Conservation (phyloP, 768 basidiomycete species). For the Fomitopsis serialis region DNA sequence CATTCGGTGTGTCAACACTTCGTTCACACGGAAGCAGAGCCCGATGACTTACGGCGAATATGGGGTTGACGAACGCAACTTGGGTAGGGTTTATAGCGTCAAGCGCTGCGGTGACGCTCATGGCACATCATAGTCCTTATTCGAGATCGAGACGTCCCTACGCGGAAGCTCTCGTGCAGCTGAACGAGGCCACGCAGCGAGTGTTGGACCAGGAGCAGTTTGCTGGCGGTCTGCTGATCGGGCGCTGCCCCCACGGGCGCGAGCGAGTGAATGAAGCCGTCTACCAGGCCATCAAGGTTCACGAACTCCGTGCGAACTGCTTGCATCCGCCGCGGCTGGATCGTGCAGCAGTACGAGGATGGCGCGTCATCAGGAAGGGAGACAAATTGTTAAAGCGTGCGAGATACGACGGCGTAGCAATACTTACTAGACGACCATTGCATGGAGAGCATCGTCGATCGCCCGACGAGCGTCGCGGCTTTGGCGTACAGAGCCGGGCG, state of each 20-base stretch:
- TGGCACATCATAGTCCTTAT: constrained; percentile 15
- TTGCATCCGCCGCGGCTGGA: constrained; percentile 1
- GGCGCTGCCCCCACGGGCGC: constrained; percentile 4
- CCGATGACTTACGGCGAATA: constrained; percentile 20
- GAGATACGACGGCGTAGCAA: neutral
- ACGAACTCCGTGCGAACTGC: constrained; percentile 12
- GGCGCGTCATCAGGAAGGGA: neutral
- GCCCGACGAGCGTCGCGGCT: constrained; percentile 15
- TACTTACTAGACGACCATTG: constrained; percentile 15
- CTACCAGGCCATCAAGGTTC: constrained; percentile 15
- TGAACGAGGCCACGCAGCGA: constrained; percentile 20
- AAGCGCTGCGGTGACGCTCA: constrained; percentile 11
- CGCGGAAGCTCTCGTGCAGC: constrained; percentile 17
- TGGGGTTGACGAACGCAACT: constrained; percentile 16
- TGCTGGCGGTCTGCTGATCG: constrained; percentile 9
- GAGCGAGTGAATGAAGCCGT: constrained; percentile 10
- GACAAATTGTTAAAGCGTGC: neutral
- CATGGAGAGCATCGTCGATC: constrained; percentile 12
- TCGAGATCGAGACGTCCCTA: constrained; percentile 12
- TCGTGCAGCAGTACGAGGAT: neutral
- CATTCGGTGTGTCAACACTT: neutral
- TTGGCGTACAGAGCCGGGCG: constrained; percentile 17
- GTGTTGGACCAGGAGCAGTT: constrained; percentile 16
- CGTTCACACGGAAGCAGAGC: neutral
- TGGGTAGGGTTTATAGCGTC: constrained; percentile 10